Base-by-base conservation (phyloP, 2,329 filamentous ascomycete genomes). In the Fusarium ramigenum region DNA sequence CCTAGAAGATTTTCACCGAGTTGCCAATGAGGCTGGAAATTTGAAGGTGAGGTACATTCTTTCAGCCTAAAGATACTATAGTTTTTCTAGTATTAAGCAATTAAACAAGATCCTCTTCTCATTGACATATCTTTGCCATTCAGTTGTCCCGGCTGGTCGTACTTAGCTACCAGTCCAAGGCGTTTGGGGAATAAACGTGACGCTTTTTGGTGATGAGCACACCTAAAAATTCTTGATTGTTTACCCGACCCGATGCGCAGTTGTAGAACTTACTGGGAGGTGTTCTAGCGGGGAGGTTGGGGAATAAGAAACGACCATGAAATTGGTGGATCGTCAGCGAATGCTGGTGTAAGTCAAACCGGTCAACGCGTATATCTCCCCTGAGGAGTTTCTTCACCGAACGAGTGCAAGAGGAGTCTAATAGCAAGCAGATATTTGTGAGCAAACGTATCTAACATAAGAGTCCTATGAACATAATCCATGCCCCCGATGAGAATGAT, bases 31-130 rank as follows among this genome's bases (percentile, higher is more conserved):
- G 84, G 87, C 83, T 87, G 87, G 87, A 87, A 90, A 92, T 95
- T 95, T 96, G 93, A 95, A 92, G 92, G 91, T 90, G 91, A 94
- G 93, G 87, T 72, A 95, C 92, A 96, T 88, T 53, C 37, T 57
- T 44, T 62, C 18, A 50, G 32, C n/a, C 28, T 5, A 5, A 19
- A 11, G 9, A 16, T 19, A 34, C 7, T 16, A 21, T 23, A 34
- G 10, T 16, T 25, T 23, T 12, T 11, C 19, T 25, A 39, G 19
- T n/a, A 37, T 21, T 14, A 7, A 30, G 10, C 23, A 18, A 40
- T 54, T 19, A 12, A 54, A 39, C 14, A 40, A 16, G 10, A 16
- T 12, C 11, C 23, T 25, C 25, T 25, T 18, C 19, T 30, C 23
- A 28, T 28, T 28, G 15, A 21, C 34, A 28, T n/a, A 18, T 39